Evolutionary conservation across 2,329 filamentous ascomycete species (phyloP).

Genomic region (Fusarium anguioides): DNA sequence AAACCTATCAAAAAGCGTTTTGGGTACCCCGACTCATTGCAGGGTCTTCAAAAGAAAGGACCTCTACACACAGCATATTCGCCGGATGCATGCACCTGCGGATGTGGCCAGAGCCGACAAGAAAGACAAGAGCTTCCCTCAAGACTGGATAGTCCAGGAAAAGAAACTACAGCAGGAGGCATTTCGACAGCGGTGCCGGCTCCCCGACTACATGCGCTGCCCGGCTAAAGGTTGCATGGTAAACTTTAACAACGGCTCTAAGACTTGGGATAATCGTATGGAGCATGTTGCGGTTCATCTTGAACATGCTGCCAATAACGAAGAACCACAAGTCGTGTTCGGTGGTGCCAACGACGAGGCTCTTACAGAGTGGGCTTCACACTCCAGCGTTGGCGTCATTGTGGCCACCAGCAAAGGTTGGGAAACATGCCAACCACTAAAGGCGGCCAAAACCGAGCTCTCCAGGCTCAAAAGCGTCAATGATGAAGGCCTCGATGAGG

Average conservation of each 20-base stretch:
- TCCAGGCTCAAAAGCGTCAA: slow-evolving; percentile 12
- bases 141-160: slow-evolving; percentile 65
- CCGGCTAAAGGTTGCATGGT: slow-evolving; percentile 68
- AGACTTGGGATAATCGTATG: slow-evolving; percentile 83
- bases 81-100: slow-evolving; percentile 80
- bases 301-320: slow-evolving; percentile 58
- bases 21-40: slow-evolving; percentile 61
- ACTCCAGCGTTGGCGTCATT: slow-evolving; percentile 53
- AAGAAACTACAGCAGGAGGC: slow-evolving; percentile 68
- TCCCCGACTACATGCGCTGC: slow-evolving; percentile 71
- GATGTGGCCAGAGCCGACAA: slow-evolving; percentile 47
- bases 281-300: slow-evolving; percentile 88
- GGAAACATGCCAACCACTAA: slow-evolving; percentile 50
- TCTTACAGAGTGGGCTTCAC: slow-evolving; percentile 56
- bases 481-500: slow-evolving; percentile 33
- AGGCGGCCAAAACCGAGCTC: slow-evolving; percentile 25
- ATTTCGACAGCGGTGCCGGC: slow-evolving; percentile 66
- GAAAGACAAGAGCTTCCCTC: slow-evolving; percentile 48
- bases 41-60: slow-evolving; percentile 88
- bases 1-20: slow-evolving; percentile 29
- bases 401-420: slow-evolving; percentile 44
- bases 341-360: slow-evolving; percentile 53
- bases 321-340: slow-evolving; percentile 50
- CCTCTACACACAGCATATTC: slow-evolving; percentile 87
- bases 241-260: slow-evolving; percentile 68